These are phyloP conservation scores for Melaleuca quinquenervia DNA, from an alignment of 345 rosid species.

Conservation along the genomic window DNA sequence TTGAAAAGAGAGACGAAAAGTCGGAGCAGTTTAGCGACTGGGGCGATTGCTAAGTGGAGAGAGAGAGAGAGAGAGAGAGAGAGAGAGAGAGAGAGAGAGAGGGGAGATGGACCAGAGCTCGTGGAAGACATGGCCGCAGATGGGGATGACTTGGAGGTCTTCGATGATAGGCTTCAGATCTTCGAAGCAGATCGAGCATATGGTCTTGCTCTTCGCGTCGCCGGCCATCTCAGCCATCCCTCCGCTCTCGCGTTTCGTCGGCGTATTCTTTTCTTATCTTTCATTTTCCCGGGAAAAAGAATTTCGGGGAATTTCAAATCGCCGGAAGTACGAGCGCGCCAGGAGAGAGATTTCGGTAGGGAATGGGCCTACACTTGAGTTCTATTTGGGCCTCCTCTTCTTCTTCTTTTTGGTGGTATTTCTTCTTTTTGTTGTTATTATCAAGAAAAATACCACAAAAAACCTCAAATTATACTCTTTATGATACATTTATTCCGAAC, in stretches of 20 bases:
- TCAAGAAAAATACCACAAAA: too few species aligned
- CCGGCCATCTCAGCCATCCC: conserved; percentile 1
- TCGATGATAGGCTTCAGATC: conserved; percentile 84
- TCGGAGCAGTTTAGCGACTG: not conserved
- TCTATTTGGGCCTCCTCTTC: not conserved
- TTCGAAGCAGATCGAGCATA: conserved; percentile 88
- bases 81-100: not conserved
- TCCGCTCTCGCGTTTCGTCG: not conserved
- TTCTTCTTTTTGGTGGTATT: too few species aligned
- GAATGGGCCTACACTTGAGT: not conserved
- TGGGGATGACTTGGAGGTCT: conserved; percentile 74
- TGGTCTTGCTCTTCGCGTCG: conserved; percentile 18
- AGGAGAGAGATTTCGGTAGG: not conserved
- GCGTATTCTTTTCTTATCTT: not conserved
- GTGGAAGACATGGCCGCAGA: conserved; percentile 95
- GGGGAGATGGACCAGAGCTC: conserved; percentile 54
- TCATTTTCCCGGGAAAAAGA: conserved; percentile 9
- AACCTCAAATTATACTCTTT: too few species aligned
- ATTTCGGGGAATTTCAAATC: conserved; percentile 16
- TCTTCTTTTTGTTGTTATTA: too few species aligned
- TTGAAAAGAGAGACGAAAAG: not conserved
- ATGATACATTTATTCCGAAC: too few species aligned
- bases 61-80: not conserved
- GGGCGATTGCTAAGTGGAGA: not conserved
- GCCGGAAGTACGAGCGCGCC: not conserved